Base-by-base conservation (phyloP, 306 rosid genomes). In the Malus fusca region DNA sequence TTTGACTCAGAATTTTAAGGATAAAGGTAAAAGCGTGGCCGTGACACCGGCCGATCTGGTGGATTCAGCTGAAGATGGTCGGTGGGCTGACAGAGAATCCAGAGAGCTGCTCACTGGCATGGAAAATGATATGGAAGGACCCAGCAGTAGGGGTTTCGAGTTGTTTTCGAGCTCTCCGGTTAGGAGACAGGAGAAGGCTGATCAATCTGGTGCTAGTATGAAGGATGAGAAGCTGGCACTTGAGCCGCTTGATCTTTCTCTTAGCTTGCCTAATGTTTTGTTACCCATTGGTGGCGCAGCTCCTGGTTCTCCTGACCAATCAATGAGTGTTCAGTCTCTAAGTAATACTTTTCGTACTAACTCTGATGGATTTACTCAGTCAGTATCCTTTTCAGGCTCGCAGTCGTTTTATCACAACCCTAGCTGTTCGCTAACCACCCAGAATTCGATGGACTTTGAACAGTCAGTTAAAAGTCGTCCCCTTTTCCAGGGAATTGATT, bases 391-490 rank as follows among this genome's bases (percentile, higher is more conserved):
- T 82, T 95, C 99, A 71, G 99, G 99, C 77, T 95, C 99, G 22
- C 99, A 92, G 79, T 92, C 97, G 42, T 78, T 95, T 51, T 92
- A 88, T 82, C 99, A 95, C 85, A 92, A 95, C 22, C 98, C 98
- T 68, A 92, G 99, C 86, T 95, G 99, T 79, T 95, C 99, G 30
- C 79, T 92, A 74, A 92, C 96, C 8, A 92, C 96, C 10, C 97
- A 90, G 83, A 92, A 89, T 79, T 87, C 95, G 3, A 40, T 95
- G 85, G 99, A 95, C 81, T 90, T 78, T 58, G 99, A 95, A 75
- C 95, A 95, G 70, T 96, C 99, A 0, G 99, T 96, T 69, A 90
- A 89, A 55, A 96, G 99, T 73, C 97, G 93, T 40, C 99, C 98
- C 44, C 85, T 96, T 71, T 96, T 96, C 76, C 91, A 88, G 88